Base-by-base conservation (phyloP, 805 yeast genomes). In the Wickerhamiella sorbophila region DNA sequence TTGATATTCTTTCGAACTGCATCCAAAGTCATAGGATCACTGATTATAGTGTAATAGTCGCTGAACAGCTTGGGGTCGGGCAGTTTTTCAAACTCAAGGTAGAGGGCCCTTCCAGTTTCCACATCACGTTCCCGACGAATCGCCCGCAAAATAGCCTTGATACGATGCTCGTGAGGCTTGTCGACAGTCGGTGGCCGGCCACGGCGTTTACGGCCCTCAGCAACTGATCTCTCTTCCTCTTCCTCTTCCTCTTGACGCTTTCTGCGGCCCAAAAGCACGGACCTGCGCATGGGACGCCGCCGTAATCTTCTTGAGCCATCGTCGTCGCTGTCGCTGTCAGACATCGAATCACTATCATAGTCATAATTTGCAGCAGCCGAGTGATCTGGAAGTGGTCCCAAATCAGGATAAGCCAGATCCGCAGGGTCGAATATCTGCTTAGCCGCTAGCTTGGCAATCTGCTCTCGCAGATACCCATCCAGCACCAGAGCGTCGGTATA, bases 141-240 rank as follows among this genome's bases (percentile, higher is more conserved):
- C 38, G 74, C 77, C 57, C 93, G 75, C 67, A 91, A 63, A 31
- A 91, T 77, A 50, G 84, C 77, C 59, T 88, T 87, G 61, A 88
- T 86, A 48, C 96, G 70, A 55, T 85, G 85, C 61, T 91, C 96
- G 59, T 80, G 87, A 4, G 94, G 94, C 56, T 77, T 79, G 58
- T 83, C 94, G 39, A 85, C 84, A 43, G 84, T 79, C 2, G 95
- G 94, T 4, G 95, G 95, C 52, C 94, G 71, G 16, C 94, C 94
- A 54, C 94, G 71, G 59, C 83, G 79, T 26, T 74, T 71, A 51
- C 84, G 56, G 36, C 52, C 52, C 34, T 78, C 63, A 21, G 56
- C 36, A 15, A 35, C 35, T 10, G 46, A 61, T 65, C 19, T 51
- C 46, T 39, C 50, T 32, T 48, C 54, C 21, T 52, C 60, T 4